Evolutionary conservation across 1,284 basidiomycete species (phyloP).

Genomic region (Ustilago tritici): DNA sequence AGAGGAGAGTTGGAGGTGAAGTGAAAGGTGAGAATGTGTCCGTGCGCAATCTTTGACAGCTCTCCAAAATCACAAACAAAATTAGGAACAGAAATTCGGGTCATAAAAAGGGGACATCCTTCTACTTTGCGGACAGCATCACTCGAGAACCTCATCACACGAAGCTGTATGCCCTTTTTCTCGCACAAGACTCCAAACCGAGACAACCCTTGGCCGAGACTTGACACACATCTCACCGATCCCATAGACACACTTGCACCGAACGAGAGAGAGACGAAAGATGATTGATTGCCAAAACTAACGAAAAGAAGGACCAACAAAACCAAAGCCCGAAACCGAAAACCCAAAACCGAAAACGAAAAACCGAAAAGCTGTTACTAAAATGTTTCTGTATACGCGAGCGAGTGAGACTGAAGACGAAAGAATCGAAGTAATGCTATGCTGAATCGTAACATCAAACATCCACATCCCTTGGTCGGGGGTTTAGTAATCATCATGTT

Average conservation of each 20-base stretch:
- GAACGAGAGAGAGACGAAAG: not conserved
- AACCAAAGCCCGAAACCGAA: not conserved
- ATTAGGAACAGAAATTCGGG: not conserved
- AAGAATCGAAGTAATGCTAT: not conserved
- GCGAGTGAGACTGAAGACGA: not conserved
- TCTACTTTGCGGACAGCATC: not conserved
- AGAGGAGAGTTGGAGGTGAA: too few relatives aligned
- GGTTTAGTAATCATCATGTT: conserved; percentile 51
- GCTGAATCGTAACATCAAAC: conserved; percentile 11
- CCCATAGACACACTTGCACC: not conserved
- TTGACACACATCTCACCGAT: too few relatives aligned
- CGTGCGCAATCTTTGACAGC: conserved; percentile 4
- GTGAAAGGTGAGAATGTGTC: not conserved
- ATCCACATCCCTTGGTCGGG: too few relatives aligned
- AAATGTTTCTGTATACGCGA: not conserved
- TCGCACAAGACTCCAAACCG: not conserved
- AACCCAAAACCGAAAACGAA: not conserved
- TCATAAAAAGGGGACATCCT: not conserved
- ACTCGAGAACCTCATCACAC: not conserved
- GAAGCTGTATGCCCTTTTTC: too few relatives aligned
- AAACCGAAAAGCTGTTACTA: not conserved
- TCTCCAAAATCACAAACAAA: not conserved
- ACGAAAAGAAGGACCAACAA: not conserved
- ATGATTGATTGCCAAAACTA: conserved; percentile 4
- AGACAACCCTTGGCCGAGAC: not conserved